These are phyloP conservation scores for Auricularia auricula-judae DNA, from an alignment of 768 basidiomycete genomes.

Conservation along the genomic window DNA sequence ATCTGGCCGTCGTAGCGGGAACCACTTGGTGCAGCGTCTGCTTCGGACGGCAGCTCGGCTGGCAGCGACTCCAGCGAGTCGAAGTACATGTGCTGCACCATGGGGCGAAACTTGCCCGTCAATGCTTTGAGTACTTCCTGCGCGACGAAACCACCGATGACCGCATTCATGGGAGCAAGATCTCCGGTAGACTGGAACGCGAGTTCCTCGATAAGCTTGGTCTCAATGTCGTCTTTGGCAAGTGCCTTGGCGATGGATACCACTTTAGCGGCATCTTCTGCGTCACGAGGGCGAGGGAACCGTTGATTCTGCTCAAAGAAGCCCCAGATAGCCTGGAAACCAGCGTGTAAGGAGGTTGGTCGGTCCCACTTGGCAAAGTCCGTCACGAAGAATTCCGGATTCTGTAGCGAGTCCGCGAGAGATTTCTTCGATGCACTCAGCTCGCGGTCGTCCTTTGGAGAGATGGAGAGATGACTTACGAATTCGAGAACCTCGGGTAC, in stretches of 20 bases:
- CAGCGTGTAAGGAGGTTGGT: constrained; percentile 79
- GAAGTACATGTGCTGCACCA: constrained; percentile 91
- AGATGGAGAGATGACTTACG: constrained; percentile 37
- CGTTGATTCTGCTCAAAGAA: constrained; percentile 56
- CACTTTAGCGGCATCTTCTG: constrained; percentile 65
- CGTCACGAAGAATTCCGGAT: constrained; percentile 84
- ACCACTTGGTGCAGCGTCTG: constrained; percentile 69
- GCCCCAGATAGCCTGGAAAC: constrained; percentile 85
- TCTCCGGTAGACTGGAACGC: constrained; percentile 89
- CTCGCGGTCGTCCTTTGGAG: neutral
- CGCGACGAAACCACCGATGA: constrained; percentile 94
- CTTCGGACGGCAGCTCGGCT: constrained; percentile 57
- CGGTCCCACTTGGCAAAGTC: constrained; percentile 98
- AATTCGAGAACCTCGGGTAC: constrained; percentile 96
- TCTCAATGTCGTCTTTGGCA: constrained; percentile 66
- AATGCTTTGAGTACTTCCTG: constrained; percentile 96
- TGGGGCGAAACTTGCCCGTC: constrained; percentile 96
- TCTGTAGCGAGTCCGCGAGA: constrained; percentile 67
- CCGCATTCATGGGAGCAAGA: constrained; percentile 86
- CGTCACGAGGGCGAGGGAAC: constrained; percentile 74
- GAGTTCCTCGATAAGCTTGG: constrained; percentile 64
- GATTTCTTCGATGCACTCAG: constrained; percentile 57
- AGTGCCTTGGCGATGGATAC: constrained; percentile 70
- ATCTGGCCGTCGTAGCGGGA: constrained; percentile 91
- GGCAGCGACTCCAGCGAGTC: constrained; percentile 96